Base-by-base conservation (phyloP, 805 yeast genomes). In the Cyberlindnera euphorbiae region DNA sequence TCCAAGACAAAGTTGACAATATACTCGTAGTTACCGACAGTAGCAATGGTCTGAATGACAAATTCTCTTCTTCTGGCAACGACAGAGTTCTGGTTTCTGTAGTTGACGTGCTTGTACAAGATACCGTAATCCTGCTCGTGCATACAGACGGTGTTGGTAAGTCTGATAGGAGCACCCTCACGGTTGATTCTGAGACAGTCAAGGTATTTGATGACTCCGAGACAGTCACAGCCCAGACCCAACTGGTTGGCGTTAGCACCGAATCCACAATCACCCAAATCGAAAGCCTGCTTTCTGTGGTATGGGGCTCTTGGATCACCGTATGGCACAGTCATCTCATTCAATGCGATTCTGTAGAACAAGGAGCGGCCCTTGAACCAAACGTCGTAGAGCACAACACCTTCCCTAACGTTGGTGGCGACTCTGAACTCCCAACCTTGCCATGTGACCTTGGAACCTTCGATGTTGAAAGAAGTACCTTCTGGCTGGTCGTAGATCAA, bases 321-420 rank as follows among this genome's bases (percentile, higher is more conserved):
- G 55, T 84, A 83, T 23, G 93, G 93, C 45, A 84, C 94, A 27
- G 90, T 82, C 94, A 84, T 83, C 63, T 83, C 94, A 37, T 83
- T 75, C 49, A 82, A 63, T 3, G 88, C 71, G 31, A 82, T 59
- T 64, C 93, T 71, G 71, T 83, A 82, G 55, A 82, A 73, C 29
- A 77, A 63, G 32, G 82, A 79, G 62, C 93, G 76, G 34, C 89
- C 90, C 59, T 82, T 80, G 67, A 81, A 83, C 54, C 65, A 66
- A 35, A 77, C 78, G 48, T 83, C 84, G 58, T 83, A 82, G 23
- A 83, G 47, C 22, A 80, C 90, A 49, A 81, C 69, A 47, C 94
- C 94, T 63, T 83, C 94, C 67, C 94, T 77, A 34, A 74, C 77
- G 51, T 78, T 77, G 33, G 83, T 66, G 35, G 77, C 70, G 28